Percentiles rank a stretch among this genome's conserved stretches.
phyloP scores from a whole-genome alignment of 2,329 filamentous ascomycete species.

The Clonostachys chloroleuca region DNA sequence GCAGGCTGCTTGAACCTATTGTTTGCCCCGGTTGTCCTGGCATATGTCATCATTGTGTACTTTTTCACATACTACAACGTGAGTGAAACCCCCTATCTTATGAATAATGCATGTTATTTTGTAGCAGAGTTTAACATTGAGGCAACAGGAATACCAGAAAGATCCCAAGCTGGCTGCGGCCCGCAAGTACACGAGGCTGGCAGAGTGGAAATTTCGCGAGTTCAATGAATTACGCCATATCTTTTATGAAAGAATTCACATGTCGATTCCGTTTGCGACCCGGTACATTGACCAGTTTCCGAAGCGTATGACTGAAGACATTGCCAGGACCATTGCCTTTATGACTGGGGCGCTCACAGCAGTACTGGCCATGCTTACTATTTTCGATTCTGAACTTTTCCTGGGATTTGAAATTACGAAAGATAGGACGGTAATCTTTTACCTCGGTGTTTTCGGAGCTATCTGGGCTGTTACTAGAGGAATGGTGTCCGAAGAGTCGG shows the following conservation, averaged over 20 bases:
- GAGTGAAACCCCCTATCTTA: slow-evolving; percentile 19
- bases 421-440: slow-evolving; percentile 87
- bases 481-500: slow-evolving; percentile 80
- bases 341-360: slow-evolving; percentile 82
- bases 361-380: slow-evolving; percentile 75
- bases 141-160: slow-evolving; percentile 79
- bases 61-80: slow-evolving; percentile 94
- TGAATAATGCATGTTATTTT: background rate
- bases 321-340: slow-evolving; percentile 82
- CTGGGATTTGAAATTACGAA: slow-evolving; percentile 87
- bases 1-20: slow-evolving; percentile 83
- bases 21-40: slow-evolving; percentile 81
- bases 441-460: slow-evolving; percentile 75
- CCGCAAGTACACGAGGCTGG: slow-evolving; percentile 85
- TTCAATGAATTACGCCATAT: slow-evolving; percentile 96
- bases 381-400: slow-evolving; percentile 89
- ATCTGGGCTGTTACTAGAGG: slow-evolving; percentile 82
- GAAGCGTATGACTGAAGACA: slow-evolving; percentile 85
- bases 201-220: slow-evolving; percentile 97
- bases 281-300: slow-evolving; percentile 95
- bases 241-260: slow-evolving; percentile 83
- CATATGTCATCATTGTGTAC: slow-evolving; percentile 82
- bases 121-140: background rate
- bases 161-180: slow-evolving; percentile 80
- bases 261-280: slow-evolving; percentile 91